A percentile compares a stretch with the other conserved stretches of the same genome.
These are phyloP conservation scores for Carex kokanica DNA, from an alignment of 176 grass and related monocot genomes.

Conservation along the genomic window DNA sequence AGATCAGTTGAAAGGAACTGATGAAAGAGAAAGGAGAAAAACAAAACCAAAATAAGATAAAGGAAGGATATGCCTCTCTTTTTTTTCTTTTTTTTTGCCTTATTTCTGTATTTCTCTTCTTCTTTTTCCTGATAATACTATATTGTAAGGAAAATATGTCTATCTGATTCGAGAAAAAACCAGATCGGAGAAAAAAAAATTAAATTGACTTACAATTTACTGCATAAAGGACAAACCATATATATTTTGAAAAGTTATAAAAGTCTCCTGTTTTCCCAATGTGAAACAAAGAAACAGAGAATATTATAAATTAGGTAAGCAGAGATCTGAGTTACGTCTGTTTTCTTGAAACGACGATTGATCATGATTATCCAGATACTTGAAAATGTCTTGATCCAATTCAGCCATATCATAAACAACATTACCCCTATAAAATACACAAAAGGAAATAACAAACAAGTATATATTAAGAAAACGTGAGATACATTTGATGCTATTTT, in stretches of 20 bases:
- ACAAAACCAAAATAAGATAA: neutral
- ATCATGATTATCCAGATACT: conserved; percentile 14
- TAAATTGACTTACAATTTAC: neutral
- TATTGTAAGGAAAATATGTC: neutral
- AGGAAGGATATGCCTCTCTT: neutral
- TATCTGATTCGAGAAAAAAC: neutral
- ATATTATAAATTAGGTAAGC: neutral
- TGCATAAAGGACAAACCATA: neutral
- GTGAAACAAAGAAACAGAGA: neutral
- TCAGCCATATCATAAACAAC: neutral
- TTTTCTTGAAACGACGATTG: conserved; percentile 12
- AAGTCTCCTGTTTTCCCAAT: neutral
- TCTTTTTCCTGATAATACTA: neutral
- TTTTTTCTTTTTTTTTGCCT: neutral
- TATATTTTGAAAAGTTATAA: conserved; percentile 1
- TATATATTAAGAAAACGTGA: neutral
- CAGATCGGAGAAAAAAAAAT: no score
- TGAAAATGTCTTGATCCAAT: neutral
- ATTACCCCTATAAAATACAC: neutral
- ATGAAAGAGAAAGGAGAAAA: neutral
- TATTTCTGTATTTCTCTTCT: neutral
- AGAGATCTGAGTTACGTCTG: neutral
- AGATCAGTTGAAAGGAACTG: neutral
- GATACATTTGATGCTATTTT: neutral
- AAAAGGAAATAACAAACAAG: neutral